Percentiles rank a stretch among this genome's conserved stretches.
Conservation (phyloP, 371 early-diverging fungal species). For the Choanephora cucurbitarum region DNA sequence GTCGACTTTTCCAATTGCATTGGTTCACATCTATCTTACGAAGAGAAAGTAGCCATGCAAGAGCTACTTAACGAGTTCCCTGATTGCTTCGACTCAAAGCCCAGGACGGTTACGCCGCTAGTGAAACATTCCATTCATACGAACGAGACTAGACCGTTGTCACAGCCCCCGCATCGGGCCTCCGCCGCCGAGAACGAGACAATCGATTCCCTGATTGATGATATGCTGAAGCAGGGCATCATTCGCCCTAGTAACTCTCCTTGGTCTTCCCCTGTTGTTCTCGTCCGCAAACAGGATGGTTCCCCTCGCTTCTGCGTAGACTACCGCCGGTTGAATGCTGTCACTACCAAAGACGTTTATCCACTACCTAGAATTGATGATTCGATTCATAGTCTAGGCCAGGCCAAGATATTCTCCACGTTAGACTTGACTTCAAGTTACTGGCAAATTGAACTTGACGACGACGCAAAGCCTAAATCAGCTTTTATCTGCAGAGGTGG, state of each 20-base stretch:
- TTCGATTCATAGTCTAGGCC: conserved; percentile 24
- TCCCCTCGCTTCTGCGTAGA: conserved; percentile 34
- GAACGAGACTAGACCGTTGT: conserved; percentile 8
- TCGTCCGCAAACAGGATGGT: conserved; percentile 38
- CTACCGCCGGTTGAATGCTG: conserved; percentile 30
- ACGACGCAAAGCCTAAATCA: conserved; percentile 18
- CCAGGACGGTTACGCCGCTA: background rate
- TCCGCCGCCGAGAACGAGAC: conserved; percentile 16
- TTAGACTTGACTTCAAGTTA: conserved; percentile 11
- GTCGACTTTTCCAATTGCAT: background rate
- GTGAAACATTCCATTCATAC: conserved; percentile 22
- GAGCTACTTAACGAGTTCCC: conserved; percentile 14
- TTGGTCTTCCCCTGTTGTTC: conserved; percentile 34
- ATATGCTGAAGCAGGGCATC: conserved; percentile 27
- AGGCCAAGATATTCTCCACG: conserved; percentile 25
- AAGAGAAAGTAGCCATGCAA: background rate
- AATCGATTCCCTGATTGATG: conserved; percentile 19
- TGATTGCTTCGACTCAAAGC: conserved; percentile 7
- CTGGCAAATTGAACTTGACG: conserved; percentile 13
- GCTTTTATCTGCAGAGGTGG: conserved; percentile 26
- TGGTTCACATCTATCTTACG: background rate
- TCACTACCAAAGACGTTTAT: conserved; percentile 34
- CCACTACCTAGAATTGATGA: conserved; percentile 39
- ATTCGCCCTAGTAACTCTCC: conserved; percentile 22
- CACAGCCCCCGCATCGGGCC: conserved; percentile 6